phyloP scores from a whole-genome alignment of 495 filamentous ascomycete species.

The Chaetomium tenue region DNA sequence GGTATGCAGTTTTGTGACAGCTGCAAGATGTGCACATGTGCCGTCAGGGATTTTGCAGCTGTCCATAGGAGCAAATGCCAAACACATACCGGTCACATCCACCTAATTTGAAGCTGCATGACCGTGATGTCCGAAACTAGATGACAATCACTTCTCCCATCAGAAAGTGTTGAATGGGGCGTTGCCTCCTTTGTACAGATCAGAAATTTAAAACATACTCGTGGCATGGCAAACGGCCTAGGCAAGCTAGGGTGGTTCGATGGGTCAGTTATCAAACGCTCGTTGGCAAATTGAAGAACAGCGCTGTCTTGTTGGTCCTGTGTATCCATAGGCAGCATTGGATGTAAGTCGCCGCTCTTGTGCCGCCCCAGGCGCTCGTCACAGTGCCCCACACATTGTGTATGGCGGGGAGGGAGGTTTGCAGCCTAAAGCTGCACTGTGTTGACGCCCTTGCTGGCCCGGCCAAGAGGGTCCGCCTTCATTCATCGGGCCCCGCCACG shows the following conservation, averaged over 20 bases:
- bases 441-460: not conserved
- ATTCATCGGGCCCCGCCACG: too few relatives aligned
- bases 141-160: too few relatives aligned
- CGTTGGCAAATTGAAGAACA: not conserved
- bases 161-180: not conserved
- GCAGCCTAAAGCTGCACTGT: slow-evolving; percentile 3
- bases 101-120: too few relatives aligned
- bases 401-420: not conserved
- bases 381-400: not conserved
- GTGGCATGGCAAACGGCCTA: not conserved
- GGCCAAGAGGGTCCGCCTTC: slow-evolving; percentile 4
- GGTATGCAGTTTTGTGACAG: too few relatives aligned
- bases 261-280: not conserved
- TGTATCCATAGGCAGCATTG: not conserved
- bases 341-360: not conserved
- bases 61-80: too few relatives aligned
- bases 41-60: too few relatives aligned
- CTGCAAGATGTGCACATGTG: too few relatives aligned
- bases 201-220: not conserved
- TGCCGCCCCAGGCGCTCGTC: not conserved
- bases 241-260: not conserved
- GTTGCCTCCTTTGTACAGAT: not conserved
- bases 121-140: too few relatives aligned
- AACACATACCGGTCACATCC: too few relatives aligned
- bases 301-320: not conserved